A percentile compares a stretch with the other conserved stretches of the same genome.
phyloP scores from a whole-genome alignment of 2,329 filamentous ascomycete species.

The Fusarium dlaminii region DNA sequence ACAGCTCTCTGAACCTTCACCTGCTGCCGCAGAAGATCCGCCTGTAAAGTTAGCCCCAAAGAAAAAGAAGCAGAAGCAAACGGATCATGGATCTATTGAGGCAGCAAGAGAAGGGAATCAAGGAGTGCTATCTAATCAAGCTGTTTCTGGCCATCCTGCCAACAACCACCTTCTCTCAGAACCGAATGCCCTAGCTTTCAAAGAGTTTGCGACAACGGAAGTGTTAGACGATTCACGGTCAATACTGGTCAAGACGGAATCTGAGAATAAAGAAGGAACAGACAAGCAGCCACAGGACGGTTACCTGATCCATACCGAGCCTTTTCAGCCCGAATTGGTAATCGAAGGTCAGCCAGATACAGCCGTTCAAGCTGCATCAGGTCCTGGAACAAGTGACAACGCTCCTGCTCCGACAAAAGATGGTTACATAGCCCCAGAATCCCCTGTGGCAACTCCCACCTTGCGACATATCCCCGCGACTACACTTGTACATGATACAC shows the following conservation, averaged over 20 bases:
- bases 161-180: not conserved
- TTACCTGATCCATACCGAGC: not conserved
- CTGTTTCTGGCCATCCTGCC: not conserved
- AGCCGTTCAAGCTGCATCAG: not conserved
- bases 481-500: not conserved
- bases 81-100: not conserved
- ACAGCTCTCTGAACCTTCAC: not conserved
- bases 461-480: not conserved
- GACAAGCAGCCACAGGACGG: conserved; percentile 7
- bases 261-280: conserved; percentile 18
- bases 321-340: not conserved
- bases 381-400: not conserved
- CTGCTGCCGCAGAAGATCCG: not conserved
- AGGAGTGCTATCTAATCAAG: not conserved
- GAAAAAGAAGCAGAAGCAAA: conserved; percentile 43
- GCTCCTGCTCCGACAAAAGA: not conserved
- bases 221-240: not conserved
- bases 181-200: not conserved
- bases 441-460: not conserved
- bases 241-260: not conserved
- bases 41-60: conserved; percentile 35
- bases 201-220: not conserved
- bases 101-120: not conserved
- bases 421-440: not conserved
- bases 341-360: not conserved